Evolutionary conservation across 495 filamentous ascomycete species (phyloP).

Genomic region (Apiosordaria backusii): DNA sequence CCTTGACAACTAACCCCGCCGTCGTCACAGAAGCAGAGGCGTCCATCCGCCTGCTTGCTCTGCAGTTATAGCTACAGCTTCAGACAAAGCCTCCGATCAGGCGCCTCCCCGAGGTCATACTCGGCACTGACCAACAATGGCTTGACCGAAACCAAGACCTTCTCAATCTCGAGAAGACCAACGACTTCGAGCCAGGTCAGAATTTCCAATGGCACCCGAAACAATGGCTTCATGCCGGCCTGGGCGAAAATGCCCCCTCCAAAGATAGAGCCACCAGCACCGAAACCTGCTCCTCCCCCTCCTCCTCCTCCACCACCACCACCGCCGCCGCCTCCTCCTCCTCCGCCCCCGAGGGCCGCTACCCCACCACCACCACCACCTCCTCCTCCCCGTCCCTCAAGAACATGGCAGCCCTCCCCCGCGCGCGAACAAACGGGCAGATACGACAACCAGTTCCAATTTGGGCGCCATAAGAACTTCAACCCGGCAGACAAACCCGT

Average conservation of each 20-base stretch:
- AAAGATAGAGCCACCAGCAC: not conserved
- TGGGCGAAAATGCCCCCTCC: not conserved
- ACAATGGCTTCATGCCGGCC: not conserved
- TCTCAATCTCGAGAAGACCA: not conserved
- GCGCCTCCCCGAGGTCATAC: constrained; percentile 1
- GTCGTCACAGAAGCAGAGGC: constrained; percentile 22
- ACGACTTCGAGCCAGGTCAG: not conserved
- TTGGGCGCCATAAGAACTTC: not conserved
- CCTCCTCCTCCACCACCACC: no score
- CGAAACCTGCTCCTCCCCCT: not conserved
- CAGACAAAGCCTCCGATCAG: constrained; percentile 11
- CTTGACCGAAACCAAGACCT: not conserved
- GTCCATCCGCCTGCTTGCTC: constrained; percentile 27
- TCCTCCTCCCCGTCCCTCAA: not conserved
- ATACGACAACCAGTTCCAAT: not conserved
- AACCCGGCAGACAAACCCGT: not conserved
- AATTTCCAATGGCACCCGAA: not conserved
- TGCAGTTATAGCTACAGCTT: constrained; percentile 25
- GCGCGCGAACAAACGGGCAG: not conserved
- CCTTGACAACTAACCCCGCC: not conserved
- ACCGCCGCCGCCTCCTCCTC: not conserved
- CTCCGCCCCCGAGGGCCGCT: no score
- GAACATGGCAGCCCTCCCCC: not conserved
- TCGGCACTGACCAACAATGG: constrained; percentile 4
- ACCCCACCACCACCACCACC: not conserved